Percentiles rank a stretch among this genome's conserved stretches.
These are phyloP conservation scores for Brettanomyces bruxellensis DNA, from an alignment of 805 yeast species.

Conservation along the genomic window DNA sequence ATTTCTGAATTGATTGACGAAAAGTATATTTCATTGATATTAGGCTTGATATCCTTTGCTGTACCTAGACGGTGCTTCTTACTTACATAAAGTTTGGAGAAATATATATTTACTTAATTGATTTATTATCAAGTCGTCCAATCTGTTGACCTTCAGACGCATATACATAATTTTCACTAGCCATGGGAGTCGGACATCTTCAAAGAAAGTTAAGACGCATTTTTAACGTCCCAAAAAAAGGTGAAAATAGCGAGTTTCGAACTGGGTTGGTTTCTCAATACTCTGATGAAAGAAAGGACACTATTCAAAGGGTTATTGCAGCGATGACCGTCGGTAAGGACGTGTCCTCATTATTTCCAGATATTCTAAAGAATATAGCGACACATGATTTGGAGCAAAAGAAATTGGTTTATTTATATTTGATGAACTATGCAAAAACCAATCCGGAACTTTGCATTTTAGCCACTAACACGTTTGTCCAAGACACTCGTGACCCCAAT, in stretches of 20 bases:
- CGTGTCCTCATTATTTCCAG: constrained; percentile 90
- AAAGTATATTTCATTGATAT: too few relatives aligned
- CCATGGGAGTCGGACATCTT: constrained; percentile 21
- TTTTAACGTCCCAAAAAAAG: constrained; percentile 50
- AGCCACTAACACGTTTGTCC: constrained; percentile 94
- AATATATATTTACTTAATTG: too few relatives aligned
- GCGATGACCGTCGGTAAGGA: constrained; percentile 99
- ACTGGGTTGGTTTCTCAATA: constrained; percentile 90
- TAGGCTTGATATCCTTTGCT: too few relatives aligned
- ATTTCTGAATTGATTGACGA: too few relatives aligned
- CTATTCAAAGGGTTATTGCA: constrained; percentile 92
- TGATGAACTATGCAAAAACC: constrained; percentile 95
- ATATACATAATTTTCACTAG: not conserved
- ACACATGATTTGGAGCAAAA: constrained; percentile 95
- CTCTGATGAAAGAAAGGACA: constrained; percentile 91
- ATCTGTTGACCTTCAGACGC: not conserved
- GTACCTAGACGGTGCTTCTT: too few relatives aligned
- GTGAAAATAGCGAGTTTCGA: constrained; percentile 84
- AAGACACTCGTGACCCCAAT: constrained; percentile 92
- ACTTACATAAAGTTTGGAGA: too few relatives aligned
- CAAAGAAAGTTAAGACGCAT: constrained; percentile 47
- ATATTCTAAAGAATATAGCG: constrained; percentile 91
- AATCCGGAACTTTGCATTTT: constrained; percentile 93
- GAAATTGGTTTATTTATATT: constrained; percentile 85
- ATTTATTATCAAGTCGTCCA: too few relatives aligned